phyloP scores from a whole-genome alignment of 495 filamentous ascomycete species.

The Pyrenula aspistea region DNA sequence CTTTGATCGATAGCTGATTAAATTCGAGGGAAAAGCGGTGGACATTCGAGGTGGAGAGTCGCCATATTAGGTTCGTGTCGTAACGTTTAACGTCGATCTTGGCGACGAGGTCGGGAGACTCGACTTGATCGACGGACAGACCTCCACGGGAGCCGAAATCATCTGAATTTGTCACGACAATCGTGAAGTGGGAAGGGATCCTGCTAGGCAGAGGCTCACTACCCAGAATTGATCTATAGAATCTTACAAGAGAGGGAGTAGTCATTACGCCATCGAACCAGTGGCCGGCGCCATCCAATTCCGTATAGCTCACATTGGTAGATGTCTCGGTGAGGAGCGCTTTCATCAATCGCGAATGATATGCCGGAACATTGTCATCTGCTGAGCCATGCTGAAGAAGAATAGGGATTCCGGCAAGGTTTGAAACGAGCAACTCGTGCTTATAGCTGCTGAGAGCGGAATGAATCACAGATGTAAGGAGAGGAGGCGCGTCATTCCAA shows the following conservation, averaged over 20 bases:
- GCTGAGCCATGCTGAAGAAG: slow-evolving; percentile 42
- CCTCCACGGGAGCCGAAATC: slow-evolving; percentile 38
- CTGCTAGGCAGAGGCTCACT: background rate
- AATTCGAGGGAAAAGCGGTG: slow-evolving; percentile 23
- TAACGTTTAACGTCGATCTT: slow-evolving; percentile 17
- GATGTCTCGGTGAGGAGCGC: slow-evolving; percentile 28
- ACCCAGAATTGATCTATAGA: slow-evolving; percentile 20
- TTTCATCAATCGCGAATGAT: slow-evolving; percentile 42
- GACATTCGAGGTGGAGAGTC: slow-evolving; percentile 25
- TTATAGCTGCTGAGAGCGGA: slow-evolving; percentile 36
- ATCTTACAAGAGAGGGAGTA: slow-evolving; percentile 23
- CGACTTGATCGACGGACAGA: slow-evolving; percentile 32
- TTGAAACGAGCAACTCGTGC: slow-evolving; percentile 40
- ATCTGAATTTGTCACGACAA: slow-evolving; percentile 35
- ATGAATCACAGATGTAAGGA: slow-evolving; percentile 26
- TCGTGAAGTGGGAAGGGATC: slow-evolving; percentile 24
- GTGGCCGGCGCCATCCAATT: slow-evolving; percentile 36
- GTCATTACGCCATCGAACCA: slow-evolving; percentile 43
- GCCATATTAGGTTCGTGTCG: slow-evolving; percentile 11
- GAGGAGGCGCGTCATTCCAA: slow-evolving; percentile 41
- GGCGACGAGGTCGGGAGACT: slow-evolving; percentile 31
- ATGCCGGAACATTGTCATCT: slow-evolving; percentile 48
- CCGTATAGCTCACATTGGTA: slow-evolving; percentile 31
- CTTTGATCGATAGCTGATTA: background rate
- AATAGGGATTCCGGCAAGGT: slow-evolving; percentile 40